phyloP scores from a whole-genome alignment of 371 early-diverging fungal species.

The Mucor irregularis region DNA sequence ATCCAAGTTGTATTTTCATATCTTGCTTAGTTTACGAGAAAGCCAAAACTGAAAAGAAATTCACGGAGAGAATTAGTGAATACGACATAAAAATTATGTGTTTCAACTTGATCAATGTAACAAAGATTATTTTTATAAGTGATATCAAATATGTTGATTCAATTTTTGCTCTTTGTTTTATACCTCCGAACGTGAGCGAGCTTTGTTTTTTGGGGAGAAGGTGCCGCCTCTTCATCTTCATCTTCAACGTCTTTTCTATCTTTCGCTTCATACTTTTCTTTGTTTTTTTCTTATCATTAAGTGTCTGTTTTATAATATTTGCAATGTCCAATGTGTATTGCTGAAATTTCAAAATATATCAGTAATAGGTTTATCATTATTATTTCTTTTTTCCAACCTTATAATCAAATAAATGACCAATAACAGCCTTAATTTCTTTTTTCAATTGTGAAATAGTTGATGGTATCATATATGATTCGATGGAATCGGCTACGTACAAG shows the following conservation, averaged over 20 bases:
- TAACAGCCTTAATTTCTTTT: neutral
- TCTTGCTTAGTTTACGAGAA: too few species aligned
- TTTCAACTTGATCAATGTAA: too few species aligned
- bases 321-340: slow-evolving; percentile 1
- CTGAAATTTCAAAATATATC: slow-evolving; percentile 11
- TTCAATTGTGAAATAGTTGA: neutral
- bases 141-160: too few species aligned
- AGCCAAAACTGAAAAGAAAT: too few species aligned
- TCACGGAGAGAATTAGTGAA: too few species aligned
- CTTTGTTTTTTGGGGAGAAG: too few species aligned
- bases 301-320: slow-evolving; percentile 1
- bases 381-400: slow-evolving; percentile 4
- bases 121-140: too few species aligned
- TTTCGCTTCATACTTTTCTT: slow-evolving; percentile 18
- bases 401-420: neutral
- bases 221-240: neutral
- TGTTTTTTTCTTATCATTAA: slow-evolving; percentile 10
- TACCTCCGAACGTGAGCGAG: too few species aligned
- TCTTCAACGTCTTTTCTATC: neutral
- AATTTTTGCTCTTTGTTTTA: too few species aligned
- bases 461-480: slow-evolving; percentile 3
- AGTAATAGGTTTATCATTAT: slow-evolving; percentile 10
- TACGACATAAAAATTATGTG: too few species aligned
- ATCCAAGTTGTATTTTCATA: too few species aligned
- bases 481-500: neutral